A percentile compares a stretch with the other conserved stretches of the same genome.
Evolutionary conservation across 805 yeast species (phyloP).

Genomic region (Ogataea dorogensis): DNA sequence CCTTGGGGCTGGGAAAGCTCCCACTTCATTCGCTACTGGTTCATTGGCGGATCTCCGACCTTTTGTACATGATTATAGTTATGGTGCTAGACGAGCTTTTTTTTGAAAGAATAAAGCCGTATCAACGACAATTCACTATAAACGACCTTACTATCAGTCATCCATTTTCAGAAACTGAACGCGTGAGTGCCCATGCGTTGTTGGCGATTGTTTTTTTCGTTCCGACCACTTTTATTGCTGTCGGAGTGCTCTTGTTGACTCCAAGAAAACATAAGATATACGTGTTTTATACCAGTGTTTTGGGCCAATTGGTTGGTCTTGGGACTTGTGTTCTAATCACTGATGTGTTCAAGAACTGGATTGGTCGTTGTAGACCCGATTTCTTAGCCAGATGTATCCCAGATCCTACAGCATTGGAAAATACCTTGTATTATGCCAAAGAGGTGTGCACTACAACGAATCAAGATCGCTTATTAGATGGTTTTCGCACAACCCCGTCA

Average conservation of each 20-base stretch:
- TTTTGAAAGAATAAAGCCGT: slow-evolving; percentile 48
- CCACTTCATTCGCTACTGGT: slow-evolving; percentile 20
- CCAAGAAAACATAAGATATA: slow-evolving; percentile 55
- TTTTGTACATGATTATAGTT: slow-evolving; percentile 22
- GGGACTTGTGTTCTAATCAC: slow-evolving; percentile 62
- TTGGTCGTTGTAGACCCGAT: slow-evolving; percentile 92
- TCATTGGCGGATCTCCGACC: slow-evolving; percentile 31
- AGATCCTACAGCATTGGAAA: slow-evolving; percentile 50
- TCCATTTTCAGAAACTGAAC: slow-evolving; percentile 74
- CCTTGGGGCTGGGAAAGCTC: slow-evolving; percentile 24
- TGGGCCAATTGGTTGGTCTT: slow-evolving; percentile 65
- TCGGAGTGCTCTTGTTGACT: slow-evolving; percentile 35
- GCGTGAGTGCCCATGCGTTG: slow-evolving; percentile 59
- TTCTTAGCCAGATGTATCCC: slow-evolving; percentile 85
- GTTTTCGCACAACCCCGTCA: slow-evolving; percentile 79
- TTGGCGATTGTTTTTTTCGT: slow-evolving; percentile 51
- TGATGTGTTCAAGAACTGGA: slow-evolving; percentile 73
- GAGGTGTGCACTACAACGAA: slow-evolving; percentile 64
- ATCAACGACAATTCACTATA: slow-evolving; percentile 73
- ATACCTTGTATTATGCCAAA: slow-evolving; percentile 53
- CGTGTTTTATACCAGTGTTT: slow-evolving; percentile 57
- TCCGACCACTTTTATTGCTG: slow-evolving; percentile 45
- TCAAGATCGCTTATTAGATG: slow-evolving; percentile 50
- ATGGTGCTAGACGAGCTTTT: slow-evolving; percentile 23
- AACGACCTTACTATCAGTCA: slow-evolving; percentile 77